Evolutionary conservation across 2,329 filamentous ascomycete species (phyloP), one percentile per base, ranked within the genome.

Genomic region (Zymoseptoria ardabiliae): DNA sequence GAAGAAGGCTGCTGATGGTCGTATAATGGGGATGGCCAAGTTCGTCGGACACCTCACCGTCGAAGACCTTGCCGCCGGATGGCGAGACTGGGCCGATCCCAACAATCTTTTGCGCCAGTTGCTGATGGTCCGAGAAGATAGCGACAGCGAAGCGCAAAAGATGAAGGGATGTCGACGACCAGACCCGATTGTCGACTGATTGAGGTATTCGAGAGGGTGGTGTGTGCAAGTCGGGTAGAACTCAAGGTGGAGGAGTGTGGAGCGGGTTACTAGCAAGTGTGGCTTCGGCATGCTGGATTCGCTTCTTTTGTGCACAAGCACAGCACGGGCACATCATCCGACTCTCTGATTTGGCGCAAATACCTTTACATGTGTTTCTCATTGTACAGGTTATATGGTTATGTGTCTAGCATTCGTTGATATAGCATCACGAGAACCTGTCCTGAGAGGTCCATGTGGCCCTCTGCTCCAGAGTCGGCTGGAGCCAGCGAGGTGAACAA

Each of bases 31-130:
- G 59, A 60, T 63, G 64, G 59, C 63, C 61, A 58, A 28, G 52
- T 45, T 45, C 48, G 55, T 56, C 56, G 57, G 56, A 52, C 55
- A 67, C 65, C 69, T 69, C 65, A 63, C 66, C 66, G 69, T 61
- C 67, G 64, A 62, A 50, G 54, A 49, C 56, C 54, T 23, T 45
- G 13, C 35, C 35, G 35, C 35, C 35, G 35, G 17, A 45, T 13
- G 35, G 17, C 13, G 35, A 45, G 13, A n/a, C 35, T 45, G 35
- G 11, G 5, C 13, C 5, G 35, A 45, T 45, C 13, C 35, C 35
- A 45, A 45, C 35, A 13, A 45, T n/a, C 13, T 7, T 17, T 45
- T 45, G 35, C 35, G 35, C 35, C 35, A 17, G n/a, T 45, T n/a
- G 35, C 35, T 17, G 35, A n/a, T 45, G 35, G 35, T 45, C 35